A percentile compares a stretch with the other conserved stretches of the same genome.
Evolutionary conservation across 2,329 filamentous ascomycete genomes (phyloP).

Genomic region (Albophoma yamanashiensis): DNA sequence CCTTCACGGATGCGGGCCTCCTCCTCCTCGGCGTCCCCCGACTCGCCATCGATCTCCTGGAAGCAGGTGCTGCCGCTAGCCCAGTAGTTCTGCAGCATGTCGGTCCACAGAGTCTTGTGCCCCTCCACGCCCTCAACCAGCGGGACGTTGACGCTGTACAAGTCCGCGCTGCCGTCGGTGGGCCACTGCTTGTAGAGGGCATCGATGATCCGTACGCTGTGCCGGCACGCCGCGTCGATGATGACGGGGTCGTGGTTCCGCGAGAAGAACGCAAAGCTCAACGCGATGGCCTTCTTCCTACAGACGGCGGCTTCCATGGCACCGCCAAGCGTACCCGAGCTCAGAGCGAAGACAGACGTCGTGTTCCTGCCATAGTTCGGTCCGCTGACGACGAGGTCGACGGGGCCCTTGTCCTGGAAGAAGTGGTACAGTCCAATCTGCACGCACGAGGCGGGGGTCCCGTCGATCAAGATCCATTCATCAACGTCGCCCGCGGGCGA

Average conservation of each 20-base stretch:
- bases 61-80: conserved; percentile 67
- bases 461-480: conserved; percentile 75
- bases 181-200: conserved; percentile 68
- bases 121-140: conserved; percentile 64
- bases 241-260: conserved; percentile 73
- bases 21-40: conserved; percentile 54
- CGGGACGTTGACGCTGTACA: conserved; percentile 91
- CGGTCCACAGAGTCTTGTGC: conserved; percentile 69
- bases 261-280: conserved; percentile 85
- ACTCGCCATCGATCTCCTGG: conserved; percentile 60
- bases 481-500: conserved; percentile 49
- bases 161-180: conserved; percentile 53
- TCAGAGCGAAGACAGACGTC: conserved; percentile 68
- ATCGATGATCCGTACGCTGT: conserved; percentile 69
- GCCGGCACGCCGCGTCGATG: conserved; percentile 64
- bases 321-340: conserved; percentile 66
- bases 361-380: conserved; percentile 80
- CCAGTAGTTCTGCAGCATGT: conserved; percentile 90
- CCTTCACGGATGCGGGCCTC: conserved; percentile 65
- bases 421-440: conserved; percentile 77
- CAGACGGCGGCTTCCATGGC: conserved; percentile 70
- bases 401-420: conserved; percentile 58
- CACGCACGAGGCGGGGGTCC: conserved; percentile 70
- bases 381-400: conserved; percentile 69
- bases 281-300: conserved; percentile 59